Conservation (phyloP, 2,329 filamentous ascomycete genomes). For the Fusarium sp. region DNA sequence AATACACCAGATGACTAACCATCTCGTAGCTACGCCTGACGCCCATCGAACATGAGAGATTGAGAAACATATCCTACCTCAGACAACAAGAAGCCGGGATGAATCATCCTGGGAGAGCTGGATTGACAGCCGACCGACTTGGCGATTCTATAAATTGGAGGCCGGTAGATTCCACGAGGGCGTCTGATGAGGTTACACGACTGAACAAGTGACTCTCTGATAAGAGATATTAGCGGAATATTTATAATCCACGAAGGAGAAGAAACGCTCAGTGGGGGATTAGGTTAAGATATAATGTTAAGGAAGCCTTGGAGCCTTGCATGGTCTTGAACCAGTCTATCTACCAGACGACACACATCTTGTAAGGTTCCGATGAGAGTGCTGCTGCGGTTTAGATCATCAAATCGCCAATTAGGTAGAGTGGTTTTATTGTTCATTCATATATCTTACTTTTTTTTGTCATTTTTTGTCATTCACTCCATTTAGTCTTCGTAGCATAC, state of each 20-base stretch:
- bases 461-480: background rate
- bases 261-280: rapidly evolving
- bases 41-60: background rate
- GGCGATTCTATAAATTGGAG: background rate
- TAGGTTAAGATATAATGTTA: background rate
- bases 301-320: background rate
- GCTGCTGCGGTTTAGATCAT: background rate
- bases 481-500: background rate
- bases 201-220: background rate
- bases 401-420: background rate
- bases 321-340: background rate
- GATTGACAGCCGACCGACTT: background rate
- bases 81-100: background rate
- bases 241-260: background rate
- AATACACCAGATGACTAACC: background rate
- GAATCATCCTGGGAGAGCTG: background rate
- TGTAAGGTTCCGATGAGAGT: background rate
- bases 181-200: background rate
- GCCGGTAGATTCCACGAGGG: background rate
- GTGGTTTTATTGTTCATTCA: background rate
- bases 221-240: too few relatives aligned
- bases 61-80: background rate
- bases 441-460: background rate
- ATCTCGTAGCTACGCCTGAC: background rate
- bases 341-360: background rate